Evolutionary conservation across 306 rosid species (phyloP), one percentile per base, ranked within the genome.

Genomic region (Lathyrus sativus): DNA sequence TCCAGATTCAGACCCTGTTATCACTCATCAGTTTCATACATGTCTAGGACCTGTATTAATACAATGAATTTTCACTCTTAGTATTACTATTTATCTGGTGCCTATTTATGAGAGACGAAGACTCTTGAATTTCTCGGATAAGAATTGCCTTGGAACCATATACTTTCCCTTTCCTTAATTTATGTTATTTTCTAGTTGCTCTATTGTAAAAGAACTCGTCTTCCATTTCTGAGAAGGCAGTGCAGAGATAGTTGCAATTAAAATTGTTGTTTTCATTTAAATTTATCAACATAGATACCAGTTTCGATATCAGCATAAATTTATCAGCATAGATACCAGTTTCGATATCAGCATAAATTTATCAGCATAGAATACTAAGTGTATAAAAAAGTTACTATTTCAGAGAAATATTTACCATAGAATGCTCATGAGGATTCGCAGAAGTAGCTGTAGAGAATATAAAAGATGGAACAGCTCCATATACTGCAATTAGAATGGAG

Each of bases 371-470:
- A 26, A 26, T 7, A 13, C 43, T 22, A 45, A 56, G 29, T 51
- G 65, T 72, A 74, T 28, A 38, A 22, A 64, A 64, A 26, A 38
- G 51, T 43, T 28, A 72, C 37, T 58, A 62, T 14, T 60, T 55
- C 53, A 49, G 17, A 74, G 56, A 61, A 71, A 67, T 73, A 50
- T 74, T 83, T 88, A 88, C 98, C 96, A 83, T 86, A 67, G 91
- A 93, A 76, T 93, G 98, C 76, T 88, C 90, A 4, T 62, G 80
- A 24, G 98, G 95, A 84, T 90, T 93, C 46, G 96, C 93, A 64
- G 92, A 93, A 72, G 98, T 93, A 53, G 98, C 98, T 18, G 98
- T 86, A 58, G 91, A 93, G 68, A 93, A 90, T 45, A 93, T 82
- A 74, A 88, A 93, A 62, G 88, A 86, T 72, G 98, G 98, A 81